Evolutionary conservation across 768 basidiomycete genomes (phyloP).

Genomic region (Lactifluus piperatus): DNA sequence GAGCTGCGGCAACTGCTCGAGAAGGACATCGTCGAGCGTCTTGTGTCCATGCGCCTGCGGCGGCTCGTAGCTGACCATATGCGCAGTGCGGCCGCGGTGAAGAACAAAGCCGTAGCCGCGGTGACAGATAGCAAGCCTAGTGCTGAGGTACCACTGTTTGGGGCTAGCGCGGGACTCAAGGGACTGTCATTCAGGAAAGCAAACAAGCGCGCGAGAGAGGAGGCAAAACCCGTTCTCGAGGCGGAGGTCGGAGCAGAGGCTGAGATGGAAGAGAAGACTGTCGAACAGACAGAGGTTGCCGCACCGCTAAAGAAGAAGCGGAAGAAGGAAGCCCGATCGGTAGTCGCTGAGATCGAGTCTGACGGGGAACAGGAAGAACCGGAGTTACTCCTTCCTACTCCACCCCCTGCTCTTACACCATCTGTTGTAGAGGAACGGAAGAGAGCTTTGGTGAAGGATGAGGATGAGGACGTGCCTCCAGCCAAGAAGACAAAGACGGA

Average conservation of each 20-base stretch:
- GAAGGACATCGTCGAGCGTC: conserved; percentile 56
- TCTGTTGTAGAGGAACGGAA: conserved; percentile 24
- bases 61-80: conserved; percentile 47
- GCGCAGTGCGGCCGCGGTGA: conserved; percentile 28
- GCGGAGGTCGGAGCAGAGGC: conserved; percentile 26
- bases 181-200: conserved; percentile 38
- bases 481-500: conserved; percentile 34
- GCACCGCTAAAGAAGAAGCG: conserved; percentile 51
- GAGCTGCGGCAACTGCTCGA: conserved; percentile 50
- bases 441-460: conserved; percentile 25
- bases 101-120: conserved; percentile 21
- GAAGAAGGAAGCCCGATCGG: conserved; percentile 40
- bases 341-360: conserved; percentile 42
- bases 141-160: conserved; percentile 30
- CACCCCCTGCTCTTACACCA: conserved; percentile 15
- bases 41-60: conserved; percentile 47
- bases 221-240: conserved; percentile 24
- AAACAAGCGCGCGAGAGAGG: conserved; percentile 33
- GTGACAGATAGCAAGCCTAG: conserved; percentile 16
- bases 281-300: conserved; percentile 30
- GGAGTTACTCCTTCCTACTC: conserved; percentile 18
- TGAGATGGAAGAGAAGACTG: conserved; percentile 20
- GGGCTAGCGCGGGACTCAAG: conserved; percentile 38
- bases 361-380: conserved; percentile 45
- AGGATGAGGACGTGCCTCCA: conserved; percentile 32